A percentile compares a stretch with the other conserved stretches of the same genome.
phyloP scores from a whole-genome alignment of 352 stramenopile genomes.

The Phytophthora cajani region DNA sequence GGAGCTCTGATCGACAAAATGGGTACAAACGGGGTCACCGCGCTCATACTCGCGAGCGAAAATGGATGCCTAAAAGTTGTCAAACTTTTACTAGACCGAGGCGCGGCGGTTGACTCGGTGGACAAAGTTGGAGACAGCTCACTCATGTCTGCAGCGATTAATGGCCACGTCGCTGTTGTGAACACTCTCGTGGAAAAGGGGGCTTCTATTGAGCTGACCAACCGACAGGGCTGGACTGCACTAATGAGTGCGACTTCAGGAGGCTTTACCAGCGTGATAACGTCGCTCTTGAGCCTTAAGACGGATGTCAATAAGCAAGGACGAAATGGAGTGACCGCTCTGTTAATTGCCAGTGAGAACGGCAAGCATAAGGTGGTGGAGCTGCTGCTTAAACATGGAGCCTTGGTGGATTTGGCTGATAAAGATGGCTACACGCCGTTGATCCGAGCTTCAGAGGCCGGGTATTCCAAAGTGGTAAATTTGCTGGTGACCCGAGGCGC shows the following conservation, averaged over 20 bases:
- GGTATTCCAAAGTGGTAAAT: neutral
- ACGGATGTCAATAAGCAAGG: neutral
- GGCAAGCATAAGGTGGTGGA: neutral
- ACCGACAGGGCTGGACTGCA: neutral
- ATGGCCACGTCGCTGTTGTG: constrained; percentile 1
- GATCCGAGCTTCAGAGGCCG: neutral
- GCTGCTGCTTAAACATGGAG: constrained; percentile 5
- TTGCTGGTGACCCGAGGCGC: neutral
- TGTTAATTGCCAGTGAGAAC: neutral
- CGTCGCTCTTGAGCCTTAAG: neutral
- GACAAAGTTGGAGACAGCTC: neutral
- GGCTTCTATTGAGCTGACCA: neutral
- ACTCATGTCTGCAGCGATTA: neutral
- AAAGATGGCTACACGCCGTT: neutral
- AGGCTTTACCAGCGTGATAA: neutral
- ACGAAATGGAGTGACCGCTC: neutral
- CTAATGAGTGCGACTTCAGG: neutral
- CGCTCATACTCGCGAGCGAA: neutral
- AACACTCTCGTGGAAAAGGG: neutral
- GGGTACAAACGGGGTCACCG: neutral
- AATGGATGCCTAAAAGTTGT: neutral
- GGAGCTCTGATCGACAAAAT: neutral
- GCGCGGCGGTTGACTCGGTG: constrained; percentile 4
- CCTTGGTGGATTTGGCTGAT: neutral
- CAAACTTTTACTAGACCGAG: neutral